A percentile compares a stretch with the other conserved stretches of the same genome.
Conservation (phyloP, 805 yeast genomes). For the Brettanomyces bruxellensis region DNA sequence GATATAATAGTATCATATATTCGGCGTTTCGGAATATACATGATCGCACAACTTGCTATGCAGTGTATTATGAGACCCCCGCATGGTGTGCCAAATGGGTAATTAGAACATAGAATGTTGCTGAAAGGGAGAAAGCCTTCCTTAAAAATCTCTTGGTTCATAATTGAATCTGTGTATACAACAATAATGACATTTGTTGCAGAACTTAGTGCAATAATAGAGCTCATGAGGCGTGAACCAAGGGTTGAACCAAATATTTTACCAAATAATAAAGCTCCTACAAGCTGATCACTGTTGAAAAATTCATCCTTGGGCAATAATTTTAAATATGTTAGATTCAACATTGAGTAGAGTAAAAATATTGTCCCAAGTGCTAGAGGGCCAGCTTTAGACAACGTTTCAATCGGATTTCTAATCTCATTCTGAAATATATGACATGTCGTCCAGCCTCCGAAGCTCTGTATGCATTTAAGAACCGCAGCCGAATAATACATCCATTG, state of each 20-base stretch:
- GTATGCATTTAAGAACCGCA: slow-evolving; percentile 43
- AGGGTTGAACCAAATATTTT: slow-evolving; percentile 38
- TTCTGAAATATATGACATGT: slow-evolving; percentile 44
- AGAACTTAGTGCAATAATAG: slow-evolving; percentile 43
- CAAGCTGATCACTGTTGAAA: slow-evolving; percentile 35
- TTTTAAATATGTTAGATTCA: slow-evolving; percentile 41
- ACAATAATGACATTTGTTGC: slow-evolving; percentile 52
- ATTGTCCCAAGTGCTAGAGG: slow-evolving; percentile 37
- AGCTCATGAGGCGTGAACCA: slow-evolving; percentile 40
- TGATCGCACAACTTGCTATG: slow-evolving; percentile 12
- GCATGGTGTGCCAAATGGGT: slow-evolving; percentile 46
- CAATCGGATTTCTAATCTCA: slow-evolving; percentile 43
- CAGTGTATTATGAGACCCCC: slow-evolving; percentile 19
- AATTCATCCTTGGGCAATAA: slow-evolving; percentile 42
- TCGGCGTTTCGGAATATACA: slow-evolving; percentile 11
- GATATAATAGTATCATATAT: slow-evolving; percentile 33
- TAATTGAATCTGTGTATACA: slow-evolving; percentile 41
- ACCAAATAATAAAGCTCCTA: slow-evolving; percentile 44
- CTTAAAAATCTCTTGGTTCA: slow-evolving; percentile 48
- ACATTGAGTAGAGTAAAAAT: slow-evolving; percentile 35
- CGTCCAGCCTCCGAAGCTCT: slow-evolving; percentile 49
- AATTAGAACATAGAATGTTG: slow-evolving; percentile 40
- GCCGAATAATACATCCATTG: slow-evolving; percentile 32
- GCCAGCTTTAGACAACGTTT: slow-evolving; percentile 45
- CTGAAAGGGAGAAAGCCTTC: slow-evolving; percentile 48